Evolutionary conservation across 768 basidiomycete species (phyloP).

Genomic region (Pleurotus citrinopileatus): DNA sequence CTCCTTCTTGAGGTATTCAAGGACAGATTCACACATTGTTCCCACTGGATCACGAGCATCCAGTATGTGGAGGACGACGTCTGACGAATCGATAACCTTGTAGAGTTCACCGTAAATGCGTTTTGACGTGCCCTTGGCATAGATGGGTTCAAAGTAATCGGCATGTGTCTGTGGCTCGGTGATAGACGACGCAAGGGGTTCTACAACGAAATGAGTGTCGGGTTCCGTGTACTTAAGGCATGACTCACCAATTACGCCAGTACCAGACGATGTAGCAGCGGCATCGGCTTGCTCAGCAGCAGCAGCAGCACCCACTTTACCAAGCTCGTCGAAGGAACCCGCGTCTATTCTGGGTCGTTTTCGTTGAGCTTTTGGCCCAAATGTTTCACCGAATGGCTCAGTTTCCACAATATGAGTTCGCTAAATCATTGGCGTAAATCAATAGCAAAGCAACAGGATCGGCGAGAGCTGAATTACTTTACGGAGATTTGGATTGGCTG

Average conservation of each 20-base stretch:
- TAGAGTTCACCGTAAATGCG: slow-evolving; percentile 98
- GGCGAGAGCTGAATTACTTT: slow-evolving; percentile 49
- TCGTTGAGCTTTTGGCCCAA: slow-evolving; percentile 93
- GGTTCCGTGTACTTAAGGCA: not conserved
- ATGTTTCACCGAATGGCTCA: slow-evolving; percentile 92
- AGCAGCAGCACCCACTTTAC: slow-evolving; percentile 57
- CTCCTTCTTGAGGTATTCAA: slow-evolving; percentile 93
- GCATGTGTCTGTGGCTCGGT: slow-evolving; percentile 64
- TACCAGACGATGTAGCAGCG: slow-evolving; percentile 32
- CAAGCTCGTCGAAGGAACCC: slow-evolving; percentile 91
- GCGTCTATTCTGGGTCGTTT: slow-evolving; percentile 85
- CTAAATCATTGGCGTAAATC: slow-evolving; percentile 34
- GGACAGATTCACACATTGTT: slow-evolving; percentile 90
- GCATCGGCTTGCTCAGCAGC: slow-evolving; percentile 53
- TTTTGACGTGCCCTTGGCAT: slow-evolving; percentile 91
- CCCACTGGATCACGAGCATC: slow-evolving; percentile 96
- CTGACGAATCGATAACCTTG: slow-evolving; percentile 99
- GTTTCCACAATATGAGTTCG: slow-evolving; percentile 93
- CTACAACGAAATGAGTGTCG: slow-evolving; percentile 21
- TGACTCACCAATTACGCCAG: slow-evolving; percentile 43
- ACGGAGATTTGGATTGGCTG: slow-evolving; percentile 71
- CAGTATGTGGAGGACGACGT: slow-evolving; percentile 91
- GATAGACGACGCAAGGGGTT: slow-evolving; percentile 46
- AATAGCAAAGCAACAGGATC: no score
- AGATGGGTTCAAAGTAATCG: slow-evolving; percentile 86